Evolutionary conservation across 768 basidiomycete species (phyloP).

Genomic region (Psilocybe subaeruginosa): DNA sequence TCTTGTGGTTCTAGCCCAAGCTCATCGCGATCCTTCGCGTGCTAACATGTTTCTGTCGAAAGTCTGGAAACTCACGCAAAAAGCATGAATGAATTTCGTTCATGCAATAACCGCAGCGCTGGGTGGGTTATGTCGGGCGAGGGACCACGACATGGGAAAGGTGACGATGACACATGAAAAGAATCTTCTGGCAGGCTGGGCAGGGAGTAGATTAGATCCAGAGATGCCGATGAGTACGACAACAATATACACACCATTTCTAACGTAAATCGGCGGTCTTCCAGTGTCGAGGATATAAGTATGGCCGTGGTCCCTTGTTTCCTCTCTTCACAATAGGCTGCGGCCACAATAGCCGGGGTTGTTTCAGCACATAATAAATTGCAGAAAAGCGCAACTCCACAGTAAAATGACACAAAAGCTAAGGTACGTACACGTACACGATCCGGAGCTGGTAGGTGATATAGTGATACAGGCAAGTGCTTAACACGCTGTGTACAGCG

Average conservation of each 20-base stretch:
- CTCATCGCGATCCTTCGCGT: not conserved
- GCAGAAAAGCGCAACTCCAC: constrained; percentile 1
- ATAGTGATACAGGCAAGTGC: not conserved
- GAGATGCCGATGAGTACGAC: not conserved
- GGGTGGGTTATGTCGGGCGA: not conserved
- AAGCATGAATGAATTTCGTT: not conserved
- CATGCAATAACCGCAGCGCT: not conserved
- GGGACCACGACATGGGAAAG: not conserved
- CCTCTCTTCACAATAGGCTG: not conserved
- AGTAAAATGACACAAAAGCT: constrained; percentile 4
- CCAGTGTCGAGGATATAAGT: not conserved
- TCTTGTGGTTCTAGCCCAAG: not conserved
- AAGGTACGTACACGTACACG: constrained; percentile 7
- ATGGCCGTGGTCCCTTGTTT: not conserved
- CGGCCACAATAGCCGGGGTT: not conserved
- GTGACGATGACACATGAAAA: not conserved
- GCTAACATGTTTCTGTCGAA: not conserved
- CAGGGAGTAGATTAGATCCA: not conserved
- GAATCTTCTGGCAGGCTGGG: not conserved
- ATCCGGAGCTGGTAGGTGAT: not conserved
- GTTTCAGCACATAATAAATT: not conserved
- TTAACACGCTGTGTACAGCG: not conserved
- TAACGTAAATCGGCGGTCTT: constrained; percentile 4
- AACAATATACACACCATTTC: not conserved
- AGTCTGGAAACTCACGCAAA: not conserved